Evolutionary conservation across 352 stramenopile species (phyloP).

Genomic region (Saprolegnia parasitica): DNA sequence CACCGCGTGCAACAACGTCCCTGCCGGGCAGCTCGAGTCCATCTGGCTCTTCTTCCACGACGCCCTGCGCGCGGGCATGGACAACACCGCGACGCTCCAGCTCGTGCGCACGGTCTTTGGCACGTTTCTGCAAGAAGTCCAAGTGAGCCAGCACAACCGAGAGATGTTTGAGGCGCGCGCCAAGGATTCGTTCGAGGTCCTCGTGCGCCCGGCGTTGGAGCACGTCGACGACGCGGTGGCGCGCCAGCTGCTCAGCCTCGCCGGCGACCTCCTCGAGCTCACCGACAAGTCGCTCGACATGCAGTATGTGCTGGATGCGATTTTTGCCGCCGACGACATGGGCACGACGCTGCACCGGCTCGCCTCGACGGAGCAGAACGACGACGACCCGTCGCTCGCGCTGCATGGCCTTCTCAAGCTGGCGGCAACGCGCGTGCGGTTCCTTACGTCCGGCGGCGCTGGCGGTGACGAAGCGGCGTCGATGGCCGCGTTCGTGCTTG

Average conservation of each 20-base stretch:
- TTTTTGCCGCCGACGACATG: conserved; percentile 35
- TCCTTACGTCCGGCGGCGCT: conserved; percentile 4
- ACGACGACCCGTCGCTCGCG: conserved; percentile 24
- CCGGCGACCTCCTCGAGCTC: conserved; percentile 62
- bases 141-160: conserved; percentile 71
- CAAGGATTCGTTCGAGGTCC: conserved; percentile 44
- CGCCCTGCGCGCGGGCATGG: conserved; percentile 30
- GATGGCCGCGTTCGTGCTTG: conserved; percentile 9
- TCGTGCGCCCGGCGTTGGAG: conserved; percentile 33
- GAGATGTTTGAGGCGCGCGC: conserved; percentile 51
- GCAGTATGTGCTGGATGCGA: conserved; percentile 10
- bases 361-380: conserved; percentile 46
- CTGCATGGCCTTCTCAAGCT: conserved; percentile 69
- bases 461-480: not conserved
- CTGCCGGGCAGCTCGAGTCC: conserved; percentile 69
- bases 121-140: conserved; percentile 72
- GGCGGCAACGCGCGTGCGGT: conserved; percentile 33
- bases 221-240: conserved; percentile 14
- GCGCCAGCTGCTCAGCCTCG: conserved; percentile 57
- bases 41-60: conserved; percentile 67
- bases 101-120: conserved; percentile 70
- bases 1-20: conserved; percentile 63
- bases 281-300: conserved; percentile 26
- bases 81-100: conserved; percentile 35
- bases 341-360: conserved; percentile 42